Percentiles rank a stretch among this genome's conserved stretches.
phyloP scores from a whole-genome alignment of 2,329 filamentous ascomycete species.

The Raffaelea albimanens region DNA sequence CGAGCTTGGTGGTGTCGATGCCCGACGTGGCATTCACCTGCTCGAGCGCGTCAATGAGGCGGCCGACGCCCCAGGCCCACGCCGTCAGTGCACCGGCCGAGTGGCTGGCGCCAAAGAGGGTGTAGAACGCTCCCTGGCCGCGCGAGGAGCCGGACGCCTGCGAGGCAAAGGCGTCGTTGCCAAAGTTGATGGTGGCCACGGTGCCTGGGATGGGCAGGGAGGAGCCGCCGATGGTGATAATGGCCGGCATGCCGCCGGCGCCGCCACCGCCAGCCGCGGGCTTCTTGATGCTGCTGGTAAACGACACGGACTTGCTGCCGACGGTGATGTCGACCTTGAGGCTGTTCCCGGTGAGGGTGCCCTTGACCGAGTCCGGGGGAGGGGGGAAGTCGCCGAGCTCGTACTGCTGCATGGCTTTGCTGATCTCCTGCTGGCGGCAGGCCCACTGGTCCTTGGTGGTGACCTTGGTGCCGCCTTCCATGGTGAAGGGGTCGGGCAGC shows the following conservation, averaged over 20 bases:
- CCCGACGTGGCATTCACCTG: constrained; percentile 31
- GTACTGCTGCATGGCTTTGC: constrained; percentile 37
- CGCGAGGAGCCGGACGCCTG: constrained; percentile 37
- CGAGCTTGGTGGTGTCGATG: constrained; percentile 40
- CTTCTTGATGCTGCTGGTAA: constrained; percentile 32
- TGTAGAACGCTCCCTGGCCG: constrained; percentile 50
- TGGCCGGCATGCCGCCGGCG: constrained; percentile 41
- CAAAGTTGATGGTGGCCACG: constrained; percentile 49
- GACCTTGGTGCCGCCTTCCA: constrained; percentile 30
- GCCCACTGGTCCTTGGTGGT: constrained; percentile 35
- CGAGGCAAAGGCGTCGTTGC: constrained; percentile 46
- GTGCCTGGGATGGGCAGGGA: constrained; percentile 44
- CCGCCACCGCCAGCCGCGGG: constrained; percentile 21
- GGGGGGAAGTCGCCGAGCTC: constrained; percentile 39
- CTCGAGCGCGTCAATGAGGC: constrained; percentile 51
- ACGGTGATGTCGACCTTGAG: constrained; percentile 35
- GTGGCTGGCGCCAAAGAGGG: constrained; percentile 44
- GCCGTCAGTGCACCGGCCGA: constrained; percentile 49
- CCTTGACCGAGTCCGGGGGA: constrained; percentile 35
- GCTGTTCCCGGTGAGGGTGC: constrained; percentile 29
- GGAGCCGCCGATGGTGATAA: constrained; percentile 45
- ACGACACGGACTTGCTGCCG: constrained; percentile 33
- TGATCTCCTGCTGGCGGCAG: constrained; percentile 39
- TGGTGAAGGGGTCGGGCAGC: constrained; percentile 40
- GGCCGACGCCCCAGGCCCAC: constrained; percentile 55